phyloP scores from a whole-genome alignment of 1,139 yeast genomes.

The Taphrina deformans region DNA sequence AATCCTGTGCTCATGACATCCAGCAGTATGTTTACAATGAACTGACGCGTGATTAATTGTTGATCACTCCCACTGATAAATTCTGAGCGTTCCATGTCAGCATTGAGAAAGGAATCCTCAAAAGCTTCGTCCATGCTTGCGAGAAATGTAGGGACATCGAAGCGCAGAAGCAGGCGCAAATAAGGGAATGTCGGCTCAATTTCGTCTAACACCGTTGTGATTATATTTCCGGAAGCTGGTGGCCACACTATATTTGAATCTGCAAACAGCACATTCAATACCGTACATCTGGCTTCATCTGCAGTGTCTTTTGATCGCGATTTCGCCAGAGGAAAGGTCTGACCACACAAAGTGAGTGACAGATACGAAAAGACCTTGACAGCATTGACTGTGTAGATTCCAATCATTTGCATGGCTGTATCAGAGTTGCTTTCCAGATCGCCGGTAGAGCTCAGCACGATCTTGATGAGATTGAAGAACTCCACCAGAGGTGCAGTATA shows the following conservation, averaged over 20 bases:
- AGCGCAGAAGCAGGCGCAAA: conserved; percentile 53
- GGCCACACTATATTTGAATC: conserved; percentile 57
- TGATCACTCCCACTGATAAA: conserved; percentile 41
- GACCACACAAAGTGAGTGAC: conserved; percentile 68
- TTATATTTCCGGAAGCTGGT: conserved; percentile 42
- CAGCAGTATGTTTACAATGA: conserved; percentile 64
- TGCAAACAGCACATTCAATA: conserved; percentile 60
- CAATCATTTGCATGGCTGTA: conserved; percentile 7
- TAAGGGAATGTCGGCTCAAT: conserved; percentile 60
- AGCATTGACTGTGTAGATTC: conserved; percentile 39
- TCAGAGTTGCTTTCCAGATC: conserved; percentile 9
- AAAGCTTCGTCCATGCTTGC: conserved; percentile 72
- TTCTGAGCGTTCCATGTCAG: conserved; percentile 35
- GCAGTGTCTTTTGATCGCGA: conserved; percentile 46
- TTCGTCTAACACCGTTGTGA: conserved; percentile 41
- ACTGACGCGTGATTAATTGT: conserved; percentile 57
- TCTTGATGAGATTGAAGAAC: conserved; percentile 46
- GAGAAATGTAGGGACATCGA: conserved; percentile 59
- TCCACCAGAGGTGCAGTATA: conserved; percentile 66
- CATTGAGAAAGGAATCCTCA: conserved; percentile 67
- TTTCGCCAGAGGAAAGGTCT: conserved; percentile 72
- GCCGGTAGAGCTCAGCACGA: conserved; percentile 21
- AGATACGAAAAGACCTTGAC: conserved; percentile 60
- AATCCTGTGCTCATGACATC: conserved; percentile 50
- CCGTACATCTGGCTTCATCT: conserved; percentile 50